Percentiles rank a stretch among this genome's conserved stretches.
These are phyloP conservation scores for Chrysosporium queenslandicum DNA, from an alignment of 2,329 filamentous ascomycete genomes.

Conservation along the genomic window DNA sequence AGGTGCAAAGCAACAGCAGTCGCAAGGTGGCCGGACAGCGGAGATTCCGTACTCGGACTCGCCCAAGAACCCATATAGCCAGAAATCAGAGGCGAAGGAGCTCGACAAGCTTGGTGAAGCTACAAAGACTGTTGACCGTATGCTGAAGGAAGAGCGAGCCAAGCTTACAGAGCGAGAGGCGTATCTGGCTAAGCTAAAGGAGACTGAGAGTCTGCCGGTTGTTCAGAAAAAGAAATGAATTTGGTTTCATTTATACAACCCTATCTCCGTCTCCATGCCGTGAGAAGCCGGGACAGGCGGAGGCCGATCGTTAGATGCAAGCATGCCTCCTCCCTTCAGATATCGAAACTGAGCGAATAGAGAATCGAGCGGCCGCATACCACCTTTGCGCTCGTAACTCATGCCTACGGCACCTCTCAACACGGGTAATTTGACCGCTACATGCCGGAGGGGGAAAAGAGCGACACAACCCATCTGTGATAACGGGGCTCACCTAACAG, in stretches of 20 bases:
- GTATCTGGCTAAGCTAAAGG: constrained; percentile 44
- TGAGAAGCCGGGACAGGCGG: too few species aligned
- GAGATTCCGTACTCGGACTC: constrained; percentile 61
- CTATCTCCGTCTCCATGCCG: not conserved
- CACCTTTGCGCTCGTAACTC: too few species aligned
- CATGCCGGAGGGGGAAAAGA: too few species aligned
- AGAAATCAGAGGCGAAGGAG: constrained; percentile 59
- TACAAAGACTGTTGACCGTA: constrained; percentile 48
- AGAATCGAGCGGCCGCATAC: too few species aligned
- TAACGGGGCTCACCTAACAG: too few species aligned
- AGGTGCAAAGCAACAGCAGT: constrained; percentile 37
- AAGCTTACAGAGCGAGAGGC: constrained; percentile 52
- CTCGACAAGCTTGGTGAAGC: constrained; percentile 54
- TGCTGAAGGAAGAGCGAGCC: constrained; percentile 56
- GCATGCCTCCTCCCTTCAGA: too few species aligned
- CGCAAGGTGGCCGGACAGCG: constrained; percentile 53
- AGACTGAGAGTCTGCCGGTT: constrained; percentile 34
- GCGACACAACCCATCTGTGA: too few species aligned
- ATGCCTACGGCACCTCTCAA: too few species aligned
- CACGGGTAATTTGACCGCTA: too few species aligned
- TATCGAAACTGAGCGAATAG: too few species aligned
- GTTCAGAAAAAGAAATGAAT: constrained; percentile 35
- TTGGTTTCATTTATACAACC: not conserved
- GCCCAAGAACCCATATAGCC: constrained; percentile 62
- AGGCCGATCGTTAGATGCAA: too few species aligned